A percentile compares a stretch with the other conserved stretches of the same genome.
These are phyloP conservation scores for Nannizzia gypsea DNA, from an alignment of 2,329 filamentous ascomycete genomes.

Conservation along the genomic window DNA sequence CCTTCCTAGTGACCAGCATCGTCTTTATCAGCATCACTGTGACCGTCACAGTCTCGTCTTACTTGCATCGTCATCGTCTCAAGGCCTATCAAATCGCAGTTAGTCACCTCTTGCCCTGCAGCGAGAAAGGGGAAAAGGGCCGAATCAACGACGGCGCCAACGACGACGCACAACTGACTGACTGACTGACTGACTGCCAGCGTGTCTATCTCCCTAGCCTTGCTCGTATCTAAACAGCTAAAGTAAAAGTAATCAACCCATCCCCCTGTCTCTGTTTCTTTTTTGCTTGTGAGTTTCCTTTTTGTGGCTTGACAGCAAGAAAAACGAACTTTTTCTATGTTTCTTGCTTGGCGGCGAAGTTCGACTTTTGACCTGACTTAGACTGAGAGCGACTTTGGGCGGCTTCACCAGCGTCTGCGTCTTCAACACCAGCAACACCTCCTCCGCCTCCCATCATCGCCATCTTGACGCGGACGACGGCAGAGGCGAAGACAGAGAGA, in stretches of 20 bases:
- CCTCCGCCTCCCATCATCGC: too few species aligned
- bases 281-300: neutral
- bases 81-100: neutral
- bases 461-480: too few species aligned
- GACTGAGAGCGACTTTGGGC: too few species aligned
- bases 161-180: neutral
- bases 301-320: slow-evolving; percentile 1
- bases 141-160: neutral
- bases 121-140: neutral
- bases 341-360: neutral
- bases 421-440: too few species aligned
- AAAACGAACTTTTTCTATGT: neutral
- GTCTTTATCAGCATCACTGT: neutral
- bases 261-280: neutral
- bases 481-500: too few species aligned
- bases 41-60: neutral
- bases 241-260: too few species aligned
- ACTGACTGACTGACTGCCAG: neutral
- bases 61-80: neutral
- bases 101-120: neutral
- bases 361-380: too few species aligned
- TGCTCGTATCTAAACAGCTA: slow-evolving; percentile 1
- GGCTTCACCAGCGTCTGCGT: too few species aligned
- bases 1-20: too few species aligned
- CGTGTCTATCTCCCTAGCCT: neutral